Evolutionary conservation across 1,284 basidiomycete species (phyloP), one percentile per base, ranked within the genome.

Genomic region (Mrakiaceae sp.): DNA sequence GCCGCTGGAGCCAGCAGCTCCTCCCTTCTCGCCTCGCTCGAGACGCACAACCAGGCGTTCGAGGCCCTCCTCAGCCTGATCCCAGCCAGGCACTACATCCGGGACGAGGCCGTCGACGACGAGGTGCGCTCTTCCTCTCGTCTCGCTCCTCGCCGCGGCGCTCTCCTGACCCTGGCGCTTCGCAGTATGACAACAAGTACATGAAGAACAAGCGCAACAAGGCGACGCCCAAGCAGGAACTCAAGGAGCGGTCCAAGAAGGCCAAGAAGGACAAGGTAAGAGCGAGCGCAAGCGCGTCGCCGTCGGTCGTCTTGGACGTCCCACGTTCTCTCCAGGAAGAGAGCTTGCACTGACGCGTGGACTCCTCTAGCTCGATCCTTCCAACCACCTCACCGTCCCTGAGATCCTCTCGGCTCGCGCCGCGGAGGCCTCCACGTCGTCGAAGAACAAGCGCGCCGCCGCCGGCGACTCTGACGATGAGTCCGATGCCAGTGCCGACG

Each of bases 121-220:
- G 83, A 84, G 78, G 85, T 83, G 54, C 66, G 77, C 70, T 54
- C 57, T 40, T 47, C 42, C 44, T 27, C 47, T 5, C 49, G 49
- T 57, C 58, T 55, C 27, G 48, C 43, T 50, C 46, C 44, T 46
- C 12, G 44, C 51, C 27, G 10, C 58, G 14, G 8, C 42, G 46
- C 42, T 5, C 42, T 60, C 54, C 54, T 49, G 39, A 27, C 50
- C 27, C 46, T 39, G 12, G 7, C 44, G 10, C 46, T 3, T 44
- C 42, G 59, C 66, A 79, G 75, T 71, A 74, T 61, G 80, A 84
- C 12, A 85, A 82, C 58, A 92, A 87, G 74, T 93, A 86, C 76
- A 88, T 90, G 75, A 92, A 91, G 78, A 88, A 93, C 74, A 90
- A 86, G 77, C 91, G 89, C 77, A 86, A 90, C 68, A 81, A 84